These are phyloP conservation scores for Phytophthora lateralis DNA, from an alignment of 352 stramenopile genomes.

Conservation along the genomic window DNA sequence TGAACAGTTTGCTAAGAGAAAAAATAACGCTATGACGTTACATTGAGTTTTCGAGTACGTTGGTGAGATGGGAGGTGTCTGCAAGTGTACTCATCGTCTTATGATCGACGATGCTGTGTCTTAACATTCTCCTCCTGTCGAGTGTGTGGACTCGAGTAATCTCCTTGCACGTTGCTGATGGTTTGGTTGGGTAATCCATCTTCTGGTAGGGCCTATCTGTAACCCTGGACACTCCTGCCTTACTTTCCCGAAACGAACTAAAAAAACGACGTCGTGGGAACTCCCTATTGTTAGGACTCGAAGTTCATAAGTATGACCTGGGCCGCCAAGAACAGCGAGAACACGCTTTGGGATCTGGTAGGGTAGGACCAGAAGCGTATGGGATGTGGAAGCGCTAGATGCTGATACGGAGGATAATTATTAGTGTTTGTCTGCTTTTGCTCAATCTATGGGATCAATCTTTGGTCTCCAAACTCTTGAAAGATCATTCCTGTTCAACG, in stretches of 20 bases:
- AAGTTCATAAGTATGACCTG: constrained; percentile 8
- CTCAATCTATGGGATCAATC: constrained; percentile 1
- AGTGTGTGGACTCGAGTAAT: too few relatives aligned
- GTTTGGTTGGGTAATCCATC: too few relatives aligned
- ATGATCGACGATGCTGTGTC: not conserved
- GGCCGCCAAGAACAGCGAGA: constrained; percentile 3
- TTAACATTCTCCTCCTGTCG: not conserved
- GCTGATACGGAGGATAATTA: constrained; percentile 28
- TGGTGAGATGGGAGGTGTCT: constrained; percentile 7
- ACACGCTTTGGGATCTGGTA: not conserved
- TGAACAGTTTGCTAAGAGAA: too few relatives aligned
- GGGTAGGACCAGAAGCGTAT: not conserved
- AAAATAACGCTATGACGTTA: too few relatives aligned
- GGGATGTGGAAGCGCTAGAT: not conserved
- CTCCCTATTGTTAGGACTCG: constrained; percentile 10
- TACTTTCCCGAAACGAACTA: not conserved
- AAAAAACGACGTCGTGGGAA: not conserved
- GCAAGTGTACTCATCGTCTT: constrained; percentile 4
- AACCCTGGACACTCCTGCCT: not conserved
- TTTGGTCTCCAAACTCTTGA: not conserved
- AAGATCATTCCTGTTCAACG: constrained; percentile 19
- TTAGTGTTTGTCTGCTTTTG: constrained; percentile 4
- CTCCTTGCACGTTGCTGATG: too few relatives aligned
- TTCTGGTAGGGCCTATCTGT: too few relatives aligned
- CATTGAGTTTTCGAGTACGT: not conserved